Evolutionary conservation across 768 basidiomycete species (phyloP).

Genomic region (Heimioporus sp.): DNA sequence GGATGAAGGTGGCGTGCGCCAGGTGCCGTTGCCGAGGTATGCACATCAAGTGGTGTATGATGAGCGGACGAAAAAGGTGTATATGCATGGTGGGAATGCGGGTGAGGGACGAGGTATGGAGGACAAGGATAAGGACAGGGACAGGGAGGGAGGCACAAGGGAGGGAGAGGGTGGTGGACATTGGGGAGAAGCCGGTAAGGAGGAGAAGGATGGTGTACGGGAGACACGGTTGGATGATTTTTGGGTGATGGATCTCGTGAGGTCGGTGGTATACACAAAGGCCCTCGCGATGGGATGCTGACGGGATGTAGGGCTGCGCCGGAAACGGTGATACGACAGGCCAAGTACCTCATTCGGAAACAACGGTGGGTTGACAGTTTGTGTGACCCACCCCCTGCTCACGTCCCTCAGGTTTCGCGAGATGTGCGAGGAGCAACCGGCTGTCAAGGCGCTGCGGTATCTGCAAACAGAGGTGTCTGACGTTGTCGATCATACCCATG

Average conservation of each 20-base stretch:
- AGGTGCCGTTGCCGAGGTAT: conserved; percentile 59
- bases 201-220: conserved; percentile 7
- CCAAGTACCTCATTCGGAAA: conserved; percentile 60
- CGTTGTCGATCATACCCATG: conserved; percentile 67
- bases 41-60: conserved; percentile 82
- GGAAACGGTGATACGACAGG: conserved; percentile 62
- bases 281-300: not conserved
- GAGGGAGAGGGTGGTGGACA: not conserved
- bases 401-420: conserved; percentile 64
- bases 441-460: conserved; percentile 66
- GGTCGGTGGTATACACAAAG: conserved; percentile 40
- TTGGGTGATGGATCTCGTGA: conserved; percentile 68
- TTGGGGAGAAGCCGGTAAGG: not conserved
- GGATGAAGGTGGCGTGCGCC: conserved; percentile 1
- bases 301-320: conserved; percentile 47
- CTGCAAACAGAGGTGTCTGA: conserved; percentile 66
- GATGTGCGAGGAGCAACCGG: conserved; percentile 62
- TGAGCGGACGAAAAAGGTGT: conserved; percentile 50
- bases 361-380: conserved; percentile 56
- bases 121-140: conserved; percentile 26
- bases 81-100: conserved; percentile 77
- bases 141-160: not conserved
- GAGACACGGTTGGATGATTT: conserved; percentile 70
- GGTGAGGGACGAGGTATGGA: conserved; percentile 35
- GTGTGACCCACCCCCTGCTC: not conserved